Evolutionary conservation across 2,329 filamentous ascomycete genomes (phyloP), one percentile per base, ranked within the genome.

Genomic region (Fusarium verticillioides): DNA sequence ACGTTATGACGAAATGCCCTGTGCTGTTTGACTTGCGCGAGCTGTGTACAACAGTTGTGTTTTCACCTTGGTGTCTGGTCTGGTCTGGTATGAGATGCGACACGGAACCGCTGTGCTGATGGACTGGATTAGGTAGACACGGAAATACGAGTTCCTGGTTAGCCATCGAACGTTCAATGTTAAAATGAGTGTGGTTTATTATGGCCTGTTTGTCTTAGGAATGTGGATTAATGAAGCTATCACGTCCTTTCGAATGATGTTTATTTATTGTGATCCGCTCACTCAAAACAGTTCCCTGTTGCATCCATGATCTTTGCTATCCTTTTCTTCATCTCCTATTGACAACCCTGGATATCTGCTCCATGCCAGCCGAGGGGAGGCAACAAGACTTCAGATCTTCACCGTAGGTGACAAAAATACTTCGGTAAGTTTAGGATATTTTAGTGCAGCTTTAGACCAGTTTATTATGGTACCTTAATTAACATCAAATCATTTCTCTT

Each of bases 111-210:
- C 69, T 76, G 65, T 73, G 75, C 76, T 77, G 76, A 77, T 77
- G 76, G 76, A 72, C 69, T 69, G 73, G 74, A 69, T 75, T 77
- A 76, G 75, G 77, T 78, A 78, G 76, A 76, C 76, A 65, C 57
- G 76, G 65, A 73, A 77, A 78, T 75, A 65, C 58, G 72, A 76
- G 73, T 72, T 76, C 49, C 70, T 77, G 65, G 57, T 72, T 74
- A 73, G 62, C 61, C 70, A 60, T 72, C 34, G 47, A 63, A 44
- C 19, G 36, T 54, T 65, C 26, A 60, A 50, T 49, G 50, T 39
- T 32, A 28, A 57, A 34, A 36, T 58, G 26, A 52, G 56, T 63
- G 57, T 63, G 57, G 61, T 53, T 26, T 68, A 40, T 63, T 59
- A 54, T 54, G 53, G 32, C 39, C 19, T 68, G 37, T 47, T 15